Percentiles rank a stretch among this genome's conserved stretches.
Conservation (phyloP, 768 basidiomycete genomes). For the Lactarius tabidus region DNA sequence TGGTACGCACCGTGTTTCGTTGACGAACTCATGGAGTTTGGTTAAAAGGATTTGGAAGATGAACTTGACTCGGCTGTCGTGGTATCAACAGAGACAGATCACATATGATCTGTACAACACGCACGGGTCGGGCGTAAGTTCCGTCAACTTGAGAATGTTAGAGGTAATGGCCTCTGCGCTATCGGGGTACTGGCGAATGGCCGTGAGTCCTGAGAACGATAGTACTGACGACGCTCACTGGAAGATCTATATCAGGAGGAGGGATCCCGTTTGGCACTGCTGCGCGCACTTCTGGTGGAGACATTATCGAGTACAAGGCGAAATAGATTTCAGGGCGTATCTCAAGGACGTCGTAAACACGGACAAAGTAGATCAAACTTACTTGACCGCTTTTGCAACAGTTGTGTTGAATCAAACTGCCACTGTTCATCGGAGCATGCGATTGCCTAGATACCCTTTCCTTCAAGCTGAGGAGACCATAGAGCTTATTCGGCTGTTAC, state of each 20-base stretch:
- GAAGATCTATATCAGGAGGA: conserved; percentile 38
- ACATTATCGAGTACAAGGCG: conserved; percentile 9
- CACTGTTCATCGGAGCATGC: too few relatives aligned
- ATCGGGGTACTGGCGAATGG: conserved; percentile 41
- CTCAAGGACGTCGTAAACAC: too few relatives aligned
- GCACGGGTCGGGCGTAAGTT: conserved; percentile 40
- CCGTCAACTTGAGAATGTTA: conserved; percentile 41
- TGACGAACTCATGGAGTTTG: conserved; percentile 72
- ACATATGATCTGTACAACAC: conserved; percentile 16
- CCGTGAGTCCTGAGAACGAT: not conserved
- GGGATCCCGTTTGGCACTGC: conserved; percentile 38
- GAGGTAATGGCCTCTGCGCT: conserved; percentile 47
- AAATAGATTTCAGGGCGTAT: too few relatives aligned
- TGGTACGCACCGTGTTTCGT: conserved; percentile 54
- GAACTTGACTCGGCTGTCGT: conserved; percentile 41
- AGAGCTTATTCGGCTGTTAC: too few relatives aligned
- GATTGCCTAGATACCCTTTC: too few relatives aligned
- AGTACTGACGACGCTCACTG: conserved; percentile 31
- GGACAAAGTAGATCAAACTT: too few relatives aligned
- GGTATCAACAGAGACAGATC: conserved; percentile 19
- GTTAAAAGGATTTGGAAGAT: conserved; percentile 50
- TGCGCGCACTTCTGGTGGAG: conserved; percentile 3
- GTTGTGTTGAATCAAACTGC: too few relatives aligned
- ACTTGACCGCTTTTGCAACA: too few relatives aligned
- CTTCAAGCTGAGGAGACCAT: too few relatives aligned